Evolutionary conservation across 306 rosid species (phyloP), one percentile per base, ranked within the genome.

Genomic region (Carpinus fangiana): DNA sequence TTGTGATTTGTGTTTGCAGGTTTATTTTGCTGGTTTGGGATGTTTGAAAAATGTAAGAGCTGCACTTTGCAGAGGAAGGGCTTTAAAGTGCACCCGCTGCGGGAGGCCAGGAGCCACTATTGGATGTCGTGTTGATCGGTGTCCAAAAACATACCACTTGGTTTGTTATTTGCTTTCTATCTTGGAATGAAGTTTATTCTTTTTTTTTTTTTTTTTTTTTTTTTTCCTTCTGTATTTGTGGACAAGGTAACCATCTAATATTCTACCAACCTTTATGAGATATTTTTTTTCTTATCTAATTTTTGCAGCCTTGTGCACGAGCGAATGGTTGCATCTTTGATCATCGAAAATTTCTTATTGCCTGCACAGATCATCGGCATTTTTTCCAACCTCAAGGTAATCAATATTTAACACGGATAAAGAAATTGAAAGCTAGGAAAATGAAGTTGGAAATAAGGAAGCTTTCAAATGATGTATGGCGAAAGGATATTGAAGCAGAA

Each of bases 51-150:
- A 92, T 85, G 92, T 92, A 78, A 90, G 98, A 83, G 98, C 98
- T 76, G 98, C 98, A 31, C 98, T 95, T 80, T 90, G 87, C 80
- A 89, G 98, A 86, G 98, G 98, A 83, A 91, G 93, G 74, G 98
- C 93, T 71, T 86, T 95, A 85, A 95, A 95, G 84, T 95, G 98
- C 89, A 91, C 97, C 53, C 93, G 97, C 34, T 95, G 98, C 64
- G 97, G 97, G 80, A 83, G 98, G 84, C 92, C 93, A 76, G 98
- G 98, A 75, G 98, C 98, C 4, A 95, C 98, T 73, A 91, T 87
- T 20, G 98, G 98, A 81, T 95, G 98, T 76, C 98, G 98, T 70
- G 98, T 95, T 75, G 98, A 95, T 85, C 95, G 98, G 67, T 95
- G 98, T 82, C 91, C 98, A 73, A 91, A 38, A 89, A 95, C 98